phyloP scores from a whole-genome alignment of 805 yeast genomes.

The Candida fluviatilis region DNA sequence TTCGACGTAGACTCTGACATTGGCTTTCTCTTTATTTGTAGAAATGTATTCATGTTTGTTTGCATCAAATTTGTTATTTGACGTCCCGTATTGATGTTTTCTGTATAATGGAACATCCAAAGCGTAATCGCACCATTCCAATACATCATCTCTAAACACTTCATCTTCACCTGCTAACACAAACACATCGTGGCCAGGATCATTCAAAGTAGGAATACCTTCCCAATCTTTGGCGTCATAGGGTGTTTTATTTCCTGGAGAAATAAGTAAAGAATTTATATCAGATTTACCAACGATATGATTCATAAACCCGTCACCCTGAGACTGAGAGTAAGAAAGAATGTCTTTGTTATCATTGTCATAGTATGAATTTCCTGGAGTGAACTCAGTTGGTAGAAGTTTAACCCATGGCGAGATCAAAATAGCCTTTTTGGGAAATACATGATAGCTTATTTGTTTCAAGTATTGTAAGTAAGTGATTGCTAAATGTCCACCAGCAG shows the following conservation, averaged over 20 bases:
- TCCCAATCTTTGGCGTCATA: slow-evolving; percentile 26
- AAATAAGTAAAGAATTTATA: slow-evolving; percentile 11
- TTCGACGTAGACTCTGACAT: slow-evolving; percentile 21
- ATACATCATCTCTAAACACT: slow-evolving; percentile 35
- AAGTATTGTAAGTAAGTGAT: slow-evolving; percentile 27
- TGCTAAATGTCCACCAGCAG: slow-evolving; percentile 40
- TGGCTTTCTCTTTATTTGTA: slow-evolving; percentile 14
- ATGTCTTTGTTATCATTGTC: slow-evolving; percentile 23
- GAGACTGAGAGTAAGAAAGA: slow-evolving; percentile 11
- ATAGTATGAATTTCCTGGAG: slow-evolving; percentile 30
- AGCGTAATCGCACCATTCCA: slow-evolving; percentile 31
- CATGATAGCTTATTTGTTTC: slow-evolving; percentile 8
- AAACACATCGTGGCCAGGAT: slow-evolving; percentile 22
- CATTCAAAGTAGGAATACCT: slow-evolving; percentile 25
- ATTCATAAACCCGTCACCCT: not conserved
- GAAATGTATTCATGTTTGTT: slow-evolving; percentile 18
- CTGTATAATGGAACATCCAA: slow-evolving; percentile 22
- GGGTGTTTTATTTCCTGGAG: slow-evolving; percentile 22
- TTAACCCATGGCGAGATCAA: slow-evolving; percentile 39
- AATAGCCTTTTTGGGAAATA: slow-evolving; percentile 22
- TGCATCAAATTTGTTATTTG: slow-evolving; percentile 14
- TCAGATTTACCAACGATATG: slow-evolving; percentile 13
- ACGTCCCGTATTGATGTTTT: slow-evolving; percentile 21
- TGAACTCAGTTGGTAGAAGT: slow-evolving; percentile 18
- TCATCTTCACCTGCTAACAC: slow-evolving; percentile 40